Conservation (phyloP, 2,329 filamentous ascomycete genomes). For the Coleophoma cylindrospora region DNA sequence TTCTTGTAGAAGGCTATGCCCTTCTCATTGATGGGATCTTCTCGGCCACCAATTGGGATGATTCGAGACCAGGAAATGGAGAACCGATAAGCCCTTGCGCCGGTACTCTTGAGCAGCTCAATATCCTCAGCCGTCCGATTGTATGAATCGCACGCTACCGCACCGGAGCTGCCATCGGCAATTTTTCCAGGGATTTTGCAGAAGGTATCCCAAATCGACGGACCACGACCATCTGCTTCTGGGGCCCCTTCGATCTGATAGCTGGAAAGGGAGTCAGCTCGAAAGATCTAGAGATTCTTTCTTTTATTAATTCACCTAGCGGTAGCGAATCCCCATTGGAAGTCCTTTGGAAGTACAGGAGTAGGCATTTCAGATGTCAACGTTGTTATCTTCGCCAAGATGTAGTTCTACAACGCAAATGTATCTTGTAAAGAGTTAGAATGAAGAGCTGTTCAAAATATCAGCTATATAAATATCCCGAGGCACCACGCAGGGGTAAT, state of each 20-base stretch:
- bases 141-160: constrained; percentile 82
- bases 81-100: constrained; percentile 75
- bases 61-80: constrained; percentile 82
- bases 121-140: constrained; percentile 75
- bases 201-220: constrained; percentile 90
- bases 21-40: constrained; percentile 74
- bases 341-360: constrained; percentile 56
- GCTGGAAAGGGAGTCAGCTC: constrained; percentile 37
- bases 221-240: constrained; percentile 70
- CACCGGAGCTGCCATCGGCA: constrained; percentile 69
- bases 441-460: not conserved
- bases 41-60: constrained; percentile 78
- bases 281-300: not conserved
- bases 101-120: constrained; percentile 66
- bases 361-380: constrained; percentile 35
- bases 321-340: constrained; percentile 77
- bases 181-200: constrained; percentile 78
- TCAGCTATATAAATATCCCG: not conserved
- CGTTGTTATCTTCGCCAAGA: constrained; percentile 1
- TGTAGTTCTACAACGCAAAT: constrained; percentile 1
- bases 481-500: too few species aligned
- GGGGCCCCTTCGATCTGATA: constrained; percentile 83
- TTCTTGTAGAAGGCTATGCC: constrained; percentile 75
- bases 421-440: not conserved
- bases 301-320: constrained; percentile 50